Conservation (phyloP, 352 stramenopile genomes). For the Peronospora destructor region DNA sequence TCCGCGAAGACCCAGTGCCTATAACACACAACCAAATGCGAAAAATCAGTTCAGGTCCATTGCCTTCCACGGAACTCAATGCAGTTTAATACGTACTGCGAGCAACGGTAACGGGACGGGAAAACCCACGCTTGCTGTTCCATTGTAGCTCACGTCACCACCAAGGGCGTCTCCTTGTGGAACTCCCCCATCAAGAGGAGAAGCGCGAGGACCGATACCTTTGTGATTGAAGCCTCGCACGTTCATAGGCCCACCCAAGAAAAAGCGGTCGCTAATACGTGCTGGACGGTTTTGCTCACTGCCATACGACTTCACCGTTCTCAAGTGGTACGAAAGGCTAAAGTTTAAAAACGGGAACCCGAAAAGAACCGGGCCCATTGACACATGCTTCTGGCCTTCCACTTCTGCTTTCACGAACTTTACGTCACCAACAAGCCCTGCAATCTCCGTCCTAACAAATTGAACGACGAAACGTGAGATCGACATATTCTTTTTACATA, state of each 20-base stretch:
- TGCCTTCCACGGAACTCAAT: not conserved
- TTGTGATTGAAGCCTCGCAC: slow-evolving; percentile 89
- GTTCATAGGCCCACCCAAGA: slow-evolving; percentile 84
- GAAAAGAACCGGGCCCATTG: slow-evolving; percentile 55
- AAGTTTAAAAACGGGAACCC: slow-evolving; percentile 75
- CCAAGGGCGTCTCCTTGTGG: slow-evolving; percentile 79
- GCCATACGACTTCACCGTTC: slow-evolving; percentile 77
- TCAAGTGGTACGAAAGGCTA: slow-evolving; percentile 70
- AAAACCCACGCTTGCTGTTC: slow-evolving; percentile 79
- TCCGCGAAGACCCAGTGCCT: slow-evolving; percentile 79
- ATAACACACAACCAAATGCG: slow-evolving; percentile 1
- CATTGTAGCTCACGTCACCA: slow-evolving; percentile 85
- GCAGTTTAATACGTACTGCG: slow-evolving; percentile 43
- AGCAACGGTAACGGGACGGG: slow-evolving; percentile 78
- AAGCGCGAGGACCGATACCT: slow-evolving; percentile 82
- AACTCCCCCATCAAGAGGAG: slow-evolving; percentile 80
- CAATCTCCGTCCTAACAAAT: slow-evolving; percentile 70
- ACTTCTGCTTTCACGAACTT: slow-evolving; percentile 86
- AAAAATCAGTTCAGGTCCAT: slow-evolving; percentile 7
- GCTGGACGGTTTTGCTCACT: slow-evolving; percentile 61
- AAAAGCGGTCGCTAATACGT: slow-evolving; percentile 89
- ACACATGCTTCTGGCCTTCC: slow-evolving; percentile 76
- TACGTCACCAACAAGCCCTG: slow-evolving; percentile 80
- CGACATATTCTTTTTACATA: not conserved
- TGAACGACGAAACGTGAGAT: slow-evolving; percentile 2